These are phyloP conservation scores for Pseudoneurospora amorphoporcata DNA, from an alignment of 495 filamentous ascomycete species.

Conservation along the genomic window DNA sequence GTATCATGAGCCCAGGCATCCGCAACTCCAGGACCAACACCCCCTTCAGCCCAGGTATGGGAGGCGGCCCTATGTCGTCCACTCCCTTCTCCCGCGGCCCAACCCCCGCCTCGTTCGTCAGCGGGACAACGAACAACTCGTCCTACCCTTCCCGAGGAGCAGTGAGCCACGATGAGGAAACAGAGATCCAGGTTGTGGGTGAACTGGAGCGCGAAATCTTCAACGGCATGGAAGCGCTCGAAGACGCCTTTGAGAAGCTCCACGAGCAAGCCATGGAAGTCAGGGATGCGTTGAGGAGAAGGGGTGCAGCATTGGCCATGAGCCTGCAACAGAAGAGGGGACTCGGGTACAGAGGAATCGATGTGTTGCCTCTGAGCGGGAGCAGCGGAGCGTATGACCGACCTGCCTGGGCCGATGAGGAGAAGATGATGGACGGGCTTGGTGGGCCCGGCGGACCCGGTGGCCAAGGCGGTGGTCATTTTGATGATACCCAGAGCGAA, in stretches of 20 bases:
- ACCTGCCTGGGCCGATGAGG: conserved; percentile 37
- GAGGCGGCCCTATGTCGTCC: neutral
- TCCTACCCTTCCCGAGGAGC: conserved; percentile 28
- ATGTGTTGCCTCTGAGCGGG: conserved; percentile 32
- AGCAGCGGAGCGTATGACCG: conserved; percentile 31
- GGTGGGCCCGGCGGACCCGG: conserved; percentile 42
- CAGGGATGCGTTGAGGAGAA: conserved; percentile 65
- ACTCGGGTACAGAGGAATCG: conserved; percentile 23
- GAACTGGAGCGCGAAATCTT: conserved; percentile 92
- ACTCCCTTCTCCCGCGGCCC: conserved; percentile 27
- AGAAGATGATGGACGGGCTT: conserved; percentile 38
- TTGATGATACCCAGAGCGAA: conserved; percentile 44
- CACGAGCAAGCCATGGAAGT: conserved; percentile 77
- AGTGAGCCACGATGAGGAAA: conserved; percentile 87
- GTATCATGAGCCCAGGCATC: conserved; percentile 19
- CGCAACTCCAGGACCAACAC: conserved; percentile 26
- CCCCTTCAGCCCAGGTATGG: conserved; percentile 9
- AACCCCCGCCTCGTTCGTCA: conserved; percentile 39
- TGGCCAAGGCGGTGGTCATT: conserved; percentile 18
- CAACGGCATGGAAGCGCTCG: conserved; percentile 83
- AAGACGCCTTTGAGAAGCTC: conserved; percentile 89
- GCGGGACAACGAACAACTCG: conserved; percentile 28
- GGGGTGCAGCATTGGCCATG: conserved; percentile 68
- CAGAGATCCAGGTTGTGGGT: conserved; percentile 78
- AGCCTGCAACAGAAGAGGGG: conserved; percentile 62